phyloP scores from a whole-genome alignment of 177 flowering plant species.

The Vitis hybrid region DNA sequence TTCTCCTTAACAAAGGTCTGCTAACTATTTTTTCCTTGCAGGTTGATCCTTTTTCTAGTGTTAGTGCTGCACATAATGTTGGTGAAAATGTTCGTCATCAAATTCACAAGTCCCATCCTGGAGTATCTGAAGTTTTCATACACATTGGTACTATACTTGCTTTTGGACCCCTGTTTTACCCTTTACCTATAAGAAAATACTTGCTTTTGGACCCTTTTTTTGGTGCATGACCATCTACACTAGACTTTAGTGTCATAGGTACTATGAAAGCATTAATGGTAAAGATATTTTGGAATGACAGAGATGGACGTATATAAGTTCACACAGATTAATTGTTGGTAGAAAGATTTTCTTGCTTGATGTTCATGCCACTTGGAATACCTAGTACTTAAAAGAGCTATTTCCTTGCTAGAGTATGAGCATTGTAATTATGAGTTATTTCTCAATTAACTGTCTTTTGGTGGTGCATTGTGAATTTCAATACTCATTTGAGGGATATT shows the following conservation, averaged over 20 bases:
- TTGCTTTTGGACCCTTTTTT: neutral
- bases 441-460: too few relatives aligned
- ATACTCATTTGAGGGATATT: too few relatives aligned
- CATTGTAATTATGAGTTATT: too few relatives aligned
- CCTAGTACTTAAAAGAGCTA: too few relatives aligned
- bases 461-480: too few relatives aligned
- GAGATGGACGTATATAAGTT: too few relatives aligned
- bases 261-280: too few relatives aligned
- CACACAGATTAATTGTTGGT: too few relatives aligned
- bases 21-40: constrained; percentile 22
- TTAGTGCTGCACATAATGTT: constrained; percentile 85
- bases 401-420: too few relatives aligned
- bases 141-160: constrained; percentile 65
- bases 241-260: neutral
- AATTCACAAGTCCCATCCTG: constrained; percentile 63
- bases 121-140: constrained; percentile 87
- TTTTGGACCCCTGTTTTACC: neutral
- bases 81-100: constrained; percentile 78
- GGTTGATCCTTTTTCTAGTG: constrained; percentile 95
- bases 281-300: too few relatives aligned
- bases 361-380: too few relatives aligned
- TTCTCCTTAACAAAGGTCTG: neutral
- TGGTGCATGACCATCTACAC: neutral
- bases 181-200: neutral
- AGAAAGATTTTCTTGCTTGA: too few relatives aligned